Conservation (phyloP, 768 basidiomycete genomes). For the Hydnum rufescens region DNA sequence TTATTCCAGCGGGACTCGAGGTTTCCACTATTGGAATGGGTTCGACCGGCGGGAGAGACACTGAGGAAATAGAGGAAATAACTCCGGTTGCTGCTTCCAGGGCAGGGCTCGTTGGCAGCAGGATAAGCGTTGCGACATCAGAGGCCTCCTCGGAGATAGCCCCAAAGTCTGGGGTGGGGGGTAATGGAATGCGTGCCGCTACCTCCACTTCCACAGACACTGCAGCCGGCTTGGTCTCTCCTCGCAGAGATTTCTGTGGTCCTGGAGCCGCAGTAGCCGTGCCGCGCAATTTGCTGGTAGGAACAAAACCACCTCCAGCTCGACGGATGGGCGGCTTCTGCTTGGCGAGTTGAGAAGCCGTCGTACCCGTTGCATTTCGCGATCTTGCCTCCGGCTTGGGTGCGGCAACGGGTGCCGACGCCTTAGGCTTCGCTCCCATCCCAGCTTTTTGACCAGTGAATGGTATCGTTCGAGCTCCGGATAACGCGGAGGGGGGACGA, state of each 20-base stretch:
- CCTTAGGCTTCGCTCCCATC: background rate
- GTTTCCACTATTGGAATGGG: background rate
- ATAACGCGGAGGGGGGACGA: background rate
- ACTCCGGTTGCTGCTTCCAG: background rate
- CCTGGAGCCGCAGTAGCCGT: background rate
- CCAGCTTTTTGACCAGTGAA: no score
- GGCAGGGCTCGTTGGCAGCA: background rate
- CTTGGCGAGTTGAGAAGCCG: conserved; percentile 8
- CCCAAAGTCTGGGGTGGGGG: background rate
- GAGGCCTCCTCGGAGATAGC: background rate
- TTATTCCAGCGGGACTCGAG: no score
- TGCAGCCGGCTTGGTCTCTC: background rate
- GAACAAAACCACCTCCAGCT: background rate
- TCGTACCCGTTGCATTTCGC: conserved; percentile 1
- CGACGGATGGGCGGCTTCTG: conserved; percentile 5
- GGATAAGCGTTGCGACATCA: background rate
- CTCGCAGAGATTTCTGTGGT: background rate
- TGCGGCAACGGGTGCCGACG: background rate
- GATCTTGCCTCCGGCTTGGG: background rate
- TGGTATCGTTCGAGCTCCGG: no score
- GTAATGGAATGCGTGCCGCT: background rate
- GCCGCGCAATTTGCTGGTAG: background rate
- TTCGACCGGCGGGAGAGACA: background rate
- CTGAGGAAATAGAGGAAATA: background rate
- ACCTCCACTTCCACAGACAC: background rate